A percentile compares a stretch with the other conserved stretches of the same genome.
phyloP scores from a whole-genome alignment of 495 filamentous ascomycete genomes.

The Xylaria palmicola region DNA sequence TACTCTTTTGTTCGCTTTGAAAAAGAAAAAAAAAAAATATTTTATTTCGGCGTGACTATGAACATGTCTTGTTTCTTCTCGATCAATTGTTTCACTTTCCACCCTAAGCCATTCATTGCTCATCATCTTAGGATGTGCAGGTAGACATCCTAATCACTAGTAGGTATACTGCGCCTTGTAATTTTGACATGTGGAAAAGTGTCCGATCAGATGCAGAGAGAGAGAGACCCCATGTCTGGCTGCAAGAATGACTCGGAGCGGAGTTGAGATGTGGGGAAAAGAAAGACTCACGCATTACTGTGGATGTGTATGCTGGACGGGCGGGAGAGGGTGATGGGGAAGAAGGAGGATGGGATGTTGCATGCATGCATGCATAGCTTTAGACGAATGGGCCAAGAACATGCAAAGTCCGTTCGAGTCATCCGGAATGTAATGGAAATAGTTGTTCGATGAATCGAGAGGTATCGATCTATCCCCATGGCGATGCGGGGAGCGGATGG shows the following conservation, averaged over 20 bases:
- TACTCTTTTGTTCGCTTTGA: too few species aligned
- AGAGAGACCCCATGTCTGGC: neutral
- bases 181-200: too few species aligned
- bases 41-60: too few species aligned
- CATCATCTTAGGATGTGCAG: too few species aligned
- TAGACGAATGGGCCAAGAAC: neutral
- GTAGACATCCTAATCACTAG: too few species aligned
- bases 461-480: neutral
- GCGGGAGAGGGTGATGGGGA: neutral
- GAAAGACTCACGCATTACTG: too few species aligned
- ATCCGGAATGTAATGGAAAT: constrained; percentile 1
- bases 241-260: constrained; percentile 5
- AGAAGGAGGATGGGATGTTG: too few species aligned
- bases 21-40: too few species aligned
- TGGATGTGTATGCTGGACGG: constrained; percentile 5
- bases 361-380: neutral
- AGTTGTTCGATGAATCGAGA: neutral
- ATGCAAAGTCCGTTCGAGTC: neutral
- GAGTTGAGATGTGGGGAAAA: constrained; percentile 13
- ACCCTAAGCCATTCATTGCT: too few species aligned
- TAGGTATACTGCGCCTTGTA: too few species aligned
- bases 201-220: neutral
- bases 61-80: too few species aligned
- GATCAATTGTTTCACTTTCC: too few species aligned
- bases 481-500: neutral